Evolutionary conservation across 345 rosid genomes (phyloP), one percentile per base, ranked within the genome.

Genomic region (Melaleuca quinquenervia): DNA sequence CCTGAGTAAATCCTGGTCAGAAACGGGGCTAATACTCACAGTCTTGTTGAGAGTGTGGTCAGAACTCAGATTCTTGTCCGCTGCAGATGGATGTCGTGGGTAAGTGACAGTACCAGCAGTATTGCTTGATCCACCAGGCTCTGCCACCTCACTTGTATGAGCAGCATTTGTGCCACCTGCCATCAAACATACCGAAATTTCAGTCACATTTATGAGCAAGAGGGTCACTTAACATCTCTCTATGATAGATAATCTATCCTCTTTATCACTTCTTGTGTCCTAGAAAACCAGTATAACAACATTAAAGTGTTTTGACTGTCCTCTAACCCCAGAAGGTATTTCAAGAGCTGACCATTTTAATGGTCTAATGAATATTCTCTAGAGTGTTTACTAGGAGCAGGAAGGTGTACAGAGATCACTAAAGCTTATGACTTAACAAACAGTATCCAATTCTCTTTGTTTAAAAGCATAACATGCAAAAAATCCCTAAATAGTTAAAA

Each of bases 91-190:
- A 87, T 89, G 90, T 86, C 90, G 94, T 93, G 92, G 88, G 82
- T 87, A 93, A 44, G 87, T 87, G 83, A 90, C 90, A 84, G 92
- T 89, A 88, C 89, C 93, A 18, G 91, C 76, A 85, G 90, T 88
- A 84, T 91, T 90, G 88, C 82, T 86, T 26, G 92, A 83, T 91
- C 93, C 88, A 62, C 89, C 82, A 15, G 88, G 92, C 84, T 91
- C 95, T 83, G 93, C 86, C 86, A 85, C 76, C 20, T 92, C 95
- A 76, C 94, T 84, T 10, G 93, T 84, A 87, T 90, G 82, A 53
- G 94, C 88, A 87, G 87, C 89, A 91, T 90, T 80, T 64, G 85
- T 80, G 70, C 89, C 93, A 87, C 92, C 98, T 96, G 94, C 89
- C 82, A 91, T 50, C 88, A 21, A 70, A 85, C 78, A 90, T 44